These are phyloP conservation scores for Myrmaecium sp. DNA, from an alignment of 2,329 filamentous ascomycete genomes.

Conservation along the genomic window DNA sequence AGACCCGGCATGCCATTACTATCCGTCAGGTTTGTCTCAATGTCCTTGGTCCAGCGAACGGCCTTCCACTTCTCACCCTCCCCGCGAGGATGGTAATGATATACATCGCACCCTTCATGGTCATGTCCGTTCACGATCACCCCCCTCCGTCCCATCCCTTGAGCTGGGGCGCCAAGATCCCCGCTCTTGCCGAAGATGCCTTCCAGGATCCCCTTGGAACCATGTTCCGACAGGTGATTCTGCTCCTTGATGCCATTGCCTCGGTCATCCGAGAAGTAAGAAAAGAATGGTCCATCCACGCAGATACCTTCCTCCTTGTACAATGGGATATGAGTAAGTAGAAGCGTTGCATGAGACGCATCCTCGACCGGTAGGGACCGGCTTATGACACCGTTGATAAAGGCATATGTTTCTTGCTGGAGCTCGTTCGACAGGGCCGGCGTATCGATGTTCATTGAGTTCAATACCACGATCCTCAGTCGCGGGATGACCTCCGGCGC, in stretches of 20 bases:
- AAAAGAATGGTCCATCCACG: conserved; percentile 68
- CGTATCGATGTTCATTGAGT: conserved; percentile 84
- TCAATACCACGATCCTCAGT: conserved; percentile 70
- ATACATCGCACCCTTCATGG: conserved; percentile 82
- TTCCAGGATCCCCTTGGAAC: conserved; percentile 56
- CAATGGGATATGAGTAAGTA: conserved; percentile 83
- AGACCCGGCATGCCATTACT: conserved; percentile 39
- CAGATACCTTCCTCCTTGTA: conserved; percentile 73
- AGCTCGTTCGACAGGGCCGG: conserved; percentile 52
- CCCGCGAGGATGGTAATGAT: conserved; percentile 45
- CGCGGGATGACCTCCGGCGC: conserved; percentile 35
- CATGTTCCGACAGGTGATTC: conserved; percentile 64
- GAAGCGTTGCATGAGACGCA: conserved; percentile 55
- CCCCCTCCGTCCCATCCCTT: conserved; percentile 52
- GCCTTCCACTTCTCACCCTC: conserved; percentile 4
- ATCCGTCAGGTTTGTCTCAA: conserved; percentile 4
- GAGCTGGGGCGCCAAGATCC: conserved; percentile 38
- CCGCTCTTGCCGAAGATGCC: conserved; percentile 67
- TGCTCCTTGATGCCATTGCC: conserved; percentile 69
- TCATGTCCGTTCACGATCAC: conserved; percentile 87
- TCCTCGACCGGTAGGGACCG: conserved; percentile 41
- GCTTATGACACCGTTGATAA: conserved; percentile 52
- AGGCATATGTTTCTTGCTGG: conserved; percentile 61
- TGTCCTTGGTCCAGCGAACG: conserved; percentile 5
- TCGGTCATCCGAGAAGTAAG: conserved; percentile 51